Conservation (phyloP, 1,139 yeast species). For the Geotrichum carabidarum region DNA sequence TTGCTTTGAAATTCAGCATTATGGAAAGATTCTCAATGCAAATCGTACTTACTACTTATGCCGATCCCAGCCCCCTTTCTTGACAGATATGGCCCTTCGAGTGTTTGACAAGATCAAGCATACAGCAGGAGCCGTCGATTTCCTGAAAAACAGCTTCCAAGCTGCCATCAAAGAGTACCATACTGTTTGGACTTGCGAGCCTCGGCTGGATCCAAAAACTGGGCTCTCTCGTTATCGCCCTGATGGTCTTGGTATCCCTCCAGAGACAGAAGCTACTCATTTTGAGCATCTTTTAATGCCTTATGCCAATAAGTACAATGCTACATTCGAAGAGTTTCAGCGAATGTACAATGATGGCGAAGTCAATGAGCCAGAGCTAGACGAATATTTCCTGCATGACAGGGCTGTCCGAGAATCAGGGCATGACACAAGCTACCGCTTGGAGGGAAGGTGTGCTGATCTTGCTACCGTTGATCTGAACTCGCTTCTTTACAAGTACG, state of each 20-base stretch:
- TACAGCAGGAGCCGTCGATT: constrained; percentile 46
- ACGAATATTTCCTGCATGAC: constrained; percentile 85
- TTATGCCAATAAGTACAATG: constrained; percentile 57
- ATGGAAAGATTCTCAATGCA: constrained; percentile 91
- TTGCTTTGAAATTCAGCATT: constrained; percentile 81
- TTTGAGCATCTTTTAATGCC: constrained; percentile 69
- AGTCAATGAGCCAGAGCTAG: constrained; percentile 70
- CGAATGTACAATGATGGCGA: constrained; percentile 61
- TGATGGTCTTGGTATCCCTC: constrained; percentile 85
- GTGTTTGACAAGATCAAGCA: constrained; percentile 55
- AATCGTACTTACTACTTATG: constrained; percentile 87
- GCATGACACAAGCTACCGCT: constrained; percentile 87
- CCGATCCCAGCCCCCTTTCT: constrained; percentile 95
- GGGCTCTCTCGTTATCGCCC: constrained; percentile 91
- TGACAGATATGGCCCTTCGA: constrained; percentile 84
- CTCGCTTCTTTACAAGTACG: constrained; percentile 83
- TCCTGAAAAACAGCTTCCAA: constrained; percentile 56
- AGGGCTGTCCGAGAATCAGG: constrained; percentile 96
- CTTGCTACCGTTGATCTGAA: constrained; percentile 89
- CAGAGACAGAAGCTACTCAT: constrained; percentile 92
- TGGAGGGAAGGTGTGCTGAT: constrained; percentile 85
- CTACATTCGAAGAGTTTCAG: constrained; percentile 66
- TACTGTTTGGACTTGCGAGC: constrained; percentile 70
- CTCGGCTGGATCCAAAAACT: constrained; percentile 68
- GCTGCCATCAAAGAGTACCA: constrained; percentile 88